These are phyloP conservation scores for Thelonectria discophora DNA, from an alignment of 2,329 filamentous ascomycete genomes.

Conservation along the genomic window DNA sequence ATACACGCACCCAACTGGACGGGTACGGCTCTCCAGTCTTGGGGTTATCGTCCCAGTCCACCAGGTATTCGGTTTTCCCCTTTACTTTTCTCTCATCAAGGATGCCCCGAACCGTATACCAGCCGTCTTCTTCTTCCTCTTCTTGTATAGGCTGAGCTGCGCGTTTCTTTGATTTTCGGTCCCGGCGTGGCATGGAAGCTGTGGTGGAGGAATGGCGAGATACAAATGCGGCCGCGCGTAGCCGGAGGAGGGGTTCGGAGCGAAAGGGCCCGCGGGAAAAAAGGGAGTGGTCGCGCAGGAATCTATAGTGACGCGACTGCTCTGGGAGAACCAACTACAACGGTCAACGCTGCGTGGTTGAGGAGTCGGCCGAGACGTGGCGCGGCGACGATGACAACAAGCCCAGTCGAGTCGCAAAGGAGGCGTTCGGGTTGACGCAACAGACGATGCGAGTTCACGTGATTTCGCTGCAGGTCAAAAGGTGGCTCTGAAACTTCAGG, in stretches of 20 bases:
- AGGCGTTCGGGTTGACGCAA: slow-evolving; percentile 25
- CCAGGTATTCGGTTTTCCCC: slow-evolving; percentile 46
- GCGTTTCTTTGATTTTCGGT: slow-evolving; percentile 32
- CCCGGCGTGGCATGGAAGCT: slow-evolving; percentile 48
- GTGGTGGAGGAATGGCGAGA: slow-evolving; percentile 25
- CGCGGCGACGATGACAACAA: slow-evolving; percentile 38
- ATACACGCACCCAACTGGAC: slow-evolving; percentile 47
- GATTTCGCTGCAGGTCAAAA: slow-evolving; percentile 35
- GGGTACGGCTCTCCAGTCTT: slow-evolving; percentile 45
- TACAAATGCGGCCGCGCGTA: slow-evolving; percentile 16
- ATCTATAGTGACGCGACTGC: slow-evolving; percentile 27
- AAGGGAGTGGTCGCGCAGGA: slow-evolving; percentile 11
- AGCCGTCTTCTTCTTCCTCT: slow-evolving; percentile 36
- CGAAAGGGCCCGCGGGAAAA: slow-evolving; percentile 20
- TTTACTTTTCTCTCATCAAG: slow-evolving; percentile 45
- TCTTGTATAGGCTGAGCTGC: slow-evolving; percentile 30
- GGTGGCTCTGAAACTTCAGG: slow-evolving; percentile 26
- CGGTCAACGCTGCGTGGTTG: slow-evolving; percentile 43
- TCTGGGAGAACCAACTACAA: slow-evolving; percentile 37
- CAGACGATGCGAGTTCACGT: slow-evolving; percentile 40
- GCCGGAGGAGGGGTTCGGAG: slow-evolving; percentile 14
- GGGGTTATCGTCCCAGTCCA: slow-evolving; percentile 50
- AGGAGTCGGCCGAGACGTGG: slow-evolving; percentile 44
- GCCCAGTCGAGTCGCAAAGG: slow-evolving; percentile 37
- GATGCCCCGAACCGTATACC: slow-evolving; percentile 49